These are phyloP conservation scores for Xanthoceras sorbifolium DNA, from an alignment of 345 rosid species.

Conservation along the genomic window DNA sequence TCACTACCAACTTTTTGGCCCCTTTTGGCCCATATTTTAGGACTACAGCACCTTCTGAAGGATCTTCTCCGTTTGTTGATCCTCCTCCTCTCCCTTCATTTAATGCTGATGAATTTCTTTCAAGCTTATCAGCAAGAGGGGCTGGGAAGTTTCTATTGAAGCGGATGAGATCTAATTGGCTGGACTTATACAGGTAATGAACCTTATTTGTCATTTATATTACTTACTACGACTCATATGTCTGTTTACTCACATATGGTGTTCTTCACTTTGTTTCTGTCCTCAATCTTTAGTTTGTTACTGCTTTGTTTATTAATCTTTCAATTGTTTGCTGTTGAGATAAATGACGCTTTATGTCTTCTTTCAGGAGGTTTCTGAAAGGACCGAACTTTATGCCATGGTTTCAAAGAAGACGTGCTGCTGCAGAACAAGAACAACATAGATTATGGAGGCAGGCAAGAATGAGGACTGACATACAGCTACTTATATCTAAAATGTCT, in stretches of 20 bases:
- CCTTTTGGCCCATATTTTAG: constrained; percentile 95
- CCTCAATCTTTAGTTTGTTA: background rate
- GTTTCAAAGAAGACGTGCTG: constrained; percentile 82
- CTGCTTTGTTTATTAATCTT: constrained; percentile 2
- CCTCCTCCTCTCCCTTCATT: constrained; percentile 86
- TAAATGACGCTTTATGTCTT: constrained; percentile 20
- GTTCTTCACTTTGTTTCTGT: constrained; percentile 5
- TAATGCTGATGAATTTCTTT: constrained; percentile 67
- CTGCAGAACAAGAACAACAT: constrained; percentile 84
- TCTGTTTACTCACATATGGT: background rate
- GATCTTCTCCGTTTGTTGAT: constrained; percentile 79
- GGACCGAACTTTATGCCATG: constrained; percentile 96
- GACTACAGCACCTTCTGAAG: constrained; percentile 80
- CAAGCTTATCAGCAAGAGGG: constrained; percentile 81
- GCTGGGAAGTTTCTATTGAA: constrained; percentile 89
- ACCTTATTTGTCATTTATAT: background rate
- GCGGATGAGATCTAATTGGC: constrained; percentile 97
- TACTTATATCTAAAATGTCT: constrained; percentile 64
- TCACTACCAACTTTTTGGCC: constrained; percentile 91
- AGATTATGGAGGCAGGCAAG: constrained; percentile 90
- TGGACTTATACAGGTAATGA: constrained; percentile 83
- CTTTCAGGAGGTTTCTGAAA: constrained; percentile 75
- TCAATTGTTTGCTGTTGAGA: constrained; percentile 18
- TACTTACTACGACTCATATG: constrained; percentile 3
- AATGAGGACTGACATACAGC: constrained; percentile 68